phyloP scores from a whole-genome alignment of 805 yeast genomes.

The Hanseniaspora clermontiae region DNA sequence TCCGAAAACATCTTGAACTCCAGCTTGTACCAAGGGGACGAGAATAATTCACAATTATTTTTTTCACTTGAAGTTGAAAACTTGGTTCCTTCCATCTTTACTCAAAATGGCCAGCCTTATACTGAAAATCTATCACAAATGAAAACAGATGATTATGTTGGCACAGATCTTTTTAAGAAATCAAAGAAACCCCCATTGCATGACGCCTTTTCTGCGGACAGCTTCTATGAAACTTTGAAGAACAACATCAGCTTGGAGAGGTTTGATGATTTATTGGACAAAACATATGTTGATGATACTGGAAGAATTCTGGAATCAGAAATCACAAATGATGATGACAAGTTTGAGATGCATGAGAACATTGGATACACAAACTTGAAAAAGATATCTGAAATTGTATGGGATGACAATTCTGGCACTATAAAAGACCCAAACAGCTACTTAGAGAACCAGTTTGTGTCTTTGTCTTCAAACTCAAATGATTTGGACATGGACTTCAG shows the following conservation, averaged over 20 bases:
- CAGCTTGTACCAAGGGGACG: neutral
- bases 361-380: neutral
- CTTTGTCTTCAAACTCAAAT: neutral
- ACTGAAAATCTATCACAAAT: neutral
- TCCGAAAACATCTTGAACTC: neutral
- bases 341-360: neutral
- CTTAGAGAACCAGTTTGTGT: neutral
- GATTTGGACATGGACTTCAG: neutral
- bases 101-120: neutral
- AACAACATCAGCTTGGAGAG: neutral
- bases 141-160: neutral
- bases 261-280: neutral
- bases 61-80: neutral
- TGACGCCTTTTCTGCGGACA: neutral
- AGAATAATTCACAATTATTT: neutral
- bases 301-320: neutral
- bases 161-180: neutral
- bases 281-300: neutral
- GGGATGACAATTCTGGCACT: neutral
- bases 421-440: neutral
- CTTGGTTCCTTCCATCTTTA: neutral
- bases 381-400: slow-evolving; percentile 8
- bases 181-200: neutral
- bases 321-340: neutral
- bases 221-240: slow-evolving; percentile 6